phyloP scores from a whole-genome alignment of 1,284 basidiomycete genomes.

The Fomes fomentarius region DNA sequence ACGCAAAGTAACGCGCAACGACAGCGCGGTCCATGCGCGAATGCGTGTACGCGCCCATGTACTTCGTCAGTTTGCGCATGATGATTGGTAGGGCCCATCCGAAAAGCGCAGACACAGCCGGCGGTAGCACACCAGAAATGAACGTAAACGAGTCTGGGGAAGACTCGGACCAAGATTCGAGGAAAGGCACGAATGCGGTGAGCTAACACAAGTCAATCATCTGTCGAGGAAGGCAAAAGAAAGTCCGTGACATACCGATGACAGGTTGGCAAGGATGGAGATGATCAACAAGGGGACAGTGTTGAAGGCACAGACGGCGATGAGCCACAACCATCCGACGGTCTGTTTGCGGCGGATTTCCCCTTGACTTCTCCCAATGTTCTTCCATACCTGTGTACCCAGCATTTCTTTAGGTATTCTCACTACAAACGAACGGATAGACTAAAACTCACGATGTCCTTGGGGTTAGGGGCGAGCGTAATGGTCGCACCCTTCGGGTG shows the following conservation, averaged over 20 bases:
- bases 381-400: constrained; percentile 81
- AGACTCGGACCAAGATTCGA: constrained; percentile 64
- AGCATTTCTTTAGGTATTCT: no score
- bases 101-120: constrained; percentile 86
- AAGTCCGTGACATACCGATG: constrained; percentile 51
- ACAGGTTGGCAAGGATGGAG: constrained; percentile 81
- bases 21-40: constrained; percentile 87
- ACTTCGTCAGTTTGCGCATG: constrained; percentile 85
- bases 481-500: constrained; percentile 75
- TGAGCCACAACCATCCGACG: constrained; percentile 78
- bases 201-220: constrained; percentile 40
- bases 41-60: constrained; percentile 81
- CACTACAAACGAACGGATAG: constrained; percentile 20
- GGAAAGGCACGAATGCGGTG: constrained; percentile 71
- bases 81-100: constrained; percentile 86
- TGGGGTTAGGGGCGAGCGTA: constrained; percentile 81
- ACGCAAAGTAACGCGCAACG: constrained; percentile 88
- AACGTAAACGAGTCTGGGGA: constrained; percentile 71
- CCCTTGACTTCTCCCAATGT: constrained; percentile 75
- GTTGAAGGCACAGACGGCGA: constrained; percentile 86
- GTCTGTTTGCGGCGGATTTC: constrained; percentile 69
- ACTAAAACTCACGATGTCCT: constrained; percentile 70
- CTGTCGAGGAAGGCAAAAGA: background rate
- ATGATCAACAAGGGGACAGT: constrained; percentile 86
- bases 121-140: constrained; percentile 87